Conservation (phyloP, 371 early-diverging fungal genomes). For the Mortierella sp. region DNA sequence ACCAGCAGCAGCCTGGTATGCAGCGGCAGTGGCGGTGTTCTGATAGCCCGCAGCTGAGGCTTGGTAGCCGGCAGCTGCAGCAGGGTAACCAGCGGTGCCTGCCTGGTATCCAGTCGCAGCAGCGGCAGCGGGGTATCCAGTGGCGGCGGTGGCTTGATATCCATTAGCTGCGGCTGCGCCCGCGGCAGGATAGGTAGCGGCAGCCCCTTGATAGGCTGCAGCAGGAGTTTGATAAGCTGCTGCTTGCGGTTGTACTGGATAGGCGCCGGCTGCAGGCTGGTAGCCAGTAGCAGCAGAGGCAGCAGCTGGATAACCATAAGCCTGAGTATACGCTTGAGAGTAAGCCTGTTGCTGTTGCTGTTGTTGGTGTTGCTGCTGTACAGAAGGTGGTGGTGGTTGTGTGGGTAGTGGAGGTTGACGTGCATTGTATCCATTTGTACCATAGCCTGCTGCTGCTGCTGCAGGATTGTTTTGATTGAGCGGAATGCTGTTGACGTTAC, state of each 20-base stretch:
- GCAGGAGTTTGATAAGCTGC: conserved; percentile 24
- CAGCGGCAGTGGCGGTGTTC: conserved; percentile 7
- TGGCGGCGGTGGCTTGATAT: conserved; percentile 30
- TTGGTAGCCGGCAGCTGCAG: conserved; percentile 29
- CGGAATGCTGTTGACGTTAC: conserved; percentile 39
- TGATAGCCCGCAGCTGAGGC: conserved; percentile 25
- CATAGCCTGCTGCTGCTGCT: conserved; percentile 15
- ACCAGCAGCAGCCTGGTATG: conserved; percentile 29
- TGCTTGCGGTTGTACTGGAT: conserved; percentile 24
- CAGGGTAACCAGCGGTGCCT: conserved; percentile 24
- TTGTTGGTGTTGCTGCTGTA: conserved; percentile 45
- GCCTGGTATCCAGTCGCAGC: conserved; percentile 31
- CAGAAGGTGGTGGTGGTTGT: conserved; percentile 42
- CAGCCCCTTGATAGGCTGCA: conserved; percentile 33
- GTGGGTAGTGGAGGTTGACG: conserved; percentile 49
- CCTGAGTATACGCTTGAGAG: conserved; percentile 40
- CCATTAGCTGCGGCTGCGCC: conserved; percentile 18
- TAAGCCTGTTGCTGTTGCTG: conserved; percentile 40
- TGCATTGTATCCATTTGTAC: conserved; percentile 25
- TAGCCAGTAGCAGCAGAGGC: conserved; percentile 29
- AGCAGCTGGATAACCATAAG: conserved; percentile 41
- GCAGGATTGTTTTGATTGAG: conserved; percentile 33
- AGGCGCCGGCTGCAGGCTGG: conserved; percentile 25
- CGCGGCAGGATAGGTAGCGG: conserved; percentile 19
- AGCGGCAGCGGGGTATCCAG: conserved; percentile 25